Evolutionary conservation across 495 filamentous ascomycete species (phyloP), one percentile per base, ranked within the genome.

Genomic region (Daldinia vernicosa): DNA sequence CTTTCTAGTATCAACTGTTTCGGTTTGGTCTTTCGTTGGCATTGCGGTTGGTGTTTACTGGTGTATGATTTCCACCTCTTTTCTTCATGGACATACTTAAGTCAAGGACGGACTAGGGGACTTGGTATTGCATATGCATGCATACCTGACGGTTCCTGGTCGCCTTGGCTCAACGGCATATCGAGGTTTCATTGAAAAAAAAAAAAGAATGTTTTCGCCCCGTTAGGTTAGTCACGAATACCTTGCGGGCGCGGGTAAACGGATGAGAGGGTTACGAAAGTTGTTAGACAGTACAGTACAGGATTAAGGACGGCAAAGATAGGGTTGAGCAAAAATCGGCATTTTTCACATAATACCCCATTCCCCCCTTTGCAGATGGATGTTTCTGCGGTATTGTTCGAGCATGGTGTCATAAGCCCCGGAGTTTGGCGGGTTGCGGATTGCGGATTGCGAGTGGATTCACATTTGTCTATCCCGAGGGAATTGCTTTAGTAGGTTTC

Each of bases 1-100:
- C 26, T 60, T 59, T 57, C 55, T 39, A 67, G 60, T 59, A 64
- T 65, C 73, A 47, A 52, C 51, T 65, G 43, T 66, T 50, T 45
- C 5, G 32, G n/a, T 61, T 72, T 63, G 68, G 56, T 72, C 65
- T 61, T 69, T 66, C 57, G 68, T 69, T 57, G 68, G 76, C 76
- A 78, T 78, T 69, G 75, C 76, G 72, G 69, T 74, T 50, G 76
- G 75, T 71, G 74, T 76, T 76, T 66, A 63, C 69, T 72, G 66
- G 70, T 76, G 75, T 74, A 72, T 72, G 55, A 37, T 67, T 71
- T 47, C 50, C 54, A 32, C 33, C 35, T 45, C 55, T 35, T 60
- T 60, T 71, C 54, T 72, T 59, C 75, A 51, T 76, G 73, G 60
- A 73, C 72, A 75, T 74, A 71, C 28, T 72, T 57, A 47, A 15